Base-by-base conservation (phyloP, 2,329 filamentous ascomycete species). In the Xylaria sp. region DNA sequence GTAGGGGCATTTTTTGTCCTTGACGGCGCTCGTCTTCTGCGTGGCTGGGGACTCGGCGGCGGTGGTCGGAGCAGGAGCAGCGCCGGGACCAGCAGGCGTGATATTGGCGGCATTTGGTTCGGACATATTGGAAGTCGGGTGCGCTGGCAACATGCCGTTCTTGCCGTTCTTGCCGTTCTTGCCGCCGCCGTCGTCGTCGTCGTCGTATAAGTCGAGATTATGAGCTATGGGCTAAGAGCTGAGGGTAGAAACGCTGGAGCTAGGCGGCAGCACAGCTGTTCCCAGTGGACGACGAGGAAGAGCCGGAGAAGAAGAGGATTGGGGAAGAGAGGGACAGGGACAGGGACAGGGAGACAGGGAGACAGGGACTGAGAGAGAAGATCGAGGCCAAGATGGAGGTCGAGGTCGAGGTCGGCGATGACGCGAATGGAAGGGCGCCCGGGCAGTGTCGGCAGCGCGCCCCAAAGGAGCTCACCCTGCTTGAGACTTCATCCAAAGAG, bases 1-100 rank as follows among this genome's bases (percentile, higher is more conserved):
- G 83, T 93, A 98, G 44, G 91, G 92, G 80, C 95, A 98, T 72
- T 86, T 90, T 78, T 93, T 94, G 83, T 98, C 94, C 81, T 98
- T 98, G 68, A 87, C 81, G 18, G 91, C 86, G 70, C 83, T 83
- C 28, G 81, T 77, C 51, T 82, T 82, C 69, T 75, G 78, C 37
- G 79, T 76, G 60, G 85, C 83, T 70, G 81, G 77, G 28, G 79
- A 78, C 25, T 77, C 76, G 73, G 76, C 76, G 60, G 70, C 51
- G 9, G 62, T 58, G 60, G 69, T 57, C 61, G 54, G 48, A 66
- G 60, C 46, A 54, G 50, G 13, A 57, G n/a, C 64, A 10, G 34
- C 50, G 57, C 39, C 56, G 48, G 34, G n/a, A 20, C 44, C 52
- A 28, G 32, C 46, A 61, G 15, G 50, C 5, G 51, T 51, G 13